Evolutionary conservation across 1,284 basidiomycete species (phyloP), one percentile per base, ranked within the genome.

Genomic region (Inonotus obliquus): DNA sequence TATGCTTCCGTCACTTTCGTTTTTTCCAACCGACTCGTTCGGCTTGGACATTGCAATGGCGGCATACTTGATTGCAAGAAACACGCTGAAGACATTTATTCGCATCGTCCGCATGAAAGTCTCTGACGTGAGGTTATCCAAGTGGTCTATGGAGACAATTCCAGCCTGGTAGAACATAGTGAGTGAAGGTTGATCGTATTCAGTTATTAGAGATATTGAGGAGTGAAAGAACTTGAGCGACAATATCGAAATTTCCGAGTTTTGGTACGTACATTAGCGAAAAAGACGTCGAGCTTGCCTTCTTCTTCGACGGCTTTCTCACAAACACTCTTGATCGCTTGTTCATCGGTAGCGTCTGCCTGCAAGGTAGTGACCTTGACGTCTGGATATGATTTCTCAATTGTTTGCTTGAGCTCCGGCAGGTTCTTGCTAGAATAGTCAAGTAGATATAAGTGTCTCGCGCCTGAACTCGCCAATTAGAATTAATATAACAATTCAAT

Each of bases 281-380:
- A 97, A 79, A 96, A 97, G 66, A 96, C 87, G 68, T 98, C 96
- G 17, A 97, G 79, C 53, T 85, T 82, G 1, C 93, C 93, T 69
- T 94, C 87, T 65, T 97, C 94, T 44, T 81, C 72, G 17, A 95
- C 67, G 1, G 89, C 91, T 64, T 79, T 85, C 63, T 89, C 76
- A 73, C 94, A 92, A 1, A 95, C 71, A 2, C 73, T 75, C 35
- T 81, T 78, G 64, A 97, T 87, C 14, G 87, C 81, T n/a, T 74
- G 67, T 62, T 94, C 87, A 69, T 93, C 86, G 13, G 94, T 86
- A 6, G 94, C 94, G 70, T 98, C 95, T 13, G 84, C 94, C 71
- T 87, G 81, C 38, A 89, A 69, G 4, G 78, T 80, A 1, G 89
- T 90, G 5, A 84, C 86, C 77, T 91, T 91, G 57, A 93, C 91